Evolutionary conservation across 495 filamentous ascomycete genomes (phyloP), one percentile per base, ranked within the genome.

Genomic region (Xylaria longipes): DNA sequence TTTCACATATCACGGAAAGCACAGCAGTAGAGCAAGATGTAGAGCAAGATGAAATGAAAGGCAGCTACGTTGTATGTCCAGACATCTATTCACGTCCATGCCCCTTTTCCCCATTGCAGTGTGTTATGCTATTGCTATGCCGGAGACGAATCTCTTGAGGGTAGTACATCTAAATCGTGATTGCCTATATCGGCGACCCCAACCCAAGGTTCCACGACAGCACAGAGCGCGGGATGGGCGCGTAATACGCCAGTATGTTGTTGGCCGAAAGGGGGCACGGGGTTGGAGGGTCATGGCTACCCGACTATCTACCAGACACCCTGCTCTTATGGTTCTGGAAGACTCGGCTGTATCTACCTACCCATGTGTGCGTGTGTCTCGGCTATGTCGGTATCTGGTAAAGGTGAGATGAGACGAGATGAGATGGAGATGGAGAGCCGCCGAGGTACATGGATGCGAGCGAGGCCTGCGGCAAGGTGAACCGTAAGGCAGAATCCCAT

Each of bases 341-440:
- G 41, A 12, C 61, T 48, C 61, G 37, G 52, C 39, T 64, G 41
- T 39, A 35, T n/a, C 31, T 11, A 35, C 20, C 50, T 50, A 50
- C 48, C 50, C 9, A 41, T 8, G 5, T 17, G 37, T 11, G 31
- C 25, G 9, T 37, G 45, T 66, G 46, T 52, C 29, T 27, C 48
- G 48, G 46, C 20, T 56, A 67, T 56, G 31, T 66, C 63, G 63
- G 63, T 66, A 66, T 66, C 31, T 11, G 5, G 14, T 5, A 60
- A 60, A 60, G 57, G 63, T 50, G 31, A 52, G 63, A 63, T 63
- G 60, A 41, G 35, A 46, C 46, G 63, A 50, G 63, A 52, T n/a
- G 45, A 22, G 43, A 20, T 52, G 60, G 4, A 56, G 29, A 27
- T 56, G 52, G 31, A n/a, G 33, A 35, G 57, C 33, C 20, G 57